These are phyloP conservation scores for Jatropha curcas DNA, from an alignment of 345 rosid genomes.

Conservation along the genomic window DNA sequence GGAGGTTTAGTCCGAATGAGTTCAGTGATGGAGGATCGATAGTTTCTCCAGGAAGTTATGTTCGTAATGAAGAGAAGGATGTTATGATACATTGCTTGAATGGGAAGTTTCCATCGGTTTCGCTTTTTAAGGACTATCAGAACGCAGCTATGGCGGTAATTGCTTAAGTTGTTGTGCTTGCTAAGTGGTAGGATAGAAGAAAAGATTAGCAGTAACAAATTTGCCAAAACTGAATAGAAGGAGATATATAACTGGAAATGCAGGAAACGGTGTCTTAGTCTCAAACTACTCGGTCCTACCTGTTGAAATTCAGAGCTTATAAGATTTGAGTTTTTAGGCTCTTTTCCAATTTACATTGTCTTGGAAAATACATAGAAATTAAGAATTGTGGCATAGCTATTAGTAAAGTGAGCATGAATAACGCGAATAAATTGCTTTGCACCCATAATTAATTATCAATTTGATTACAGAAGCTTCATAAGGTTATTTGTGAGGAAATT, in stretches of 20 bases:
- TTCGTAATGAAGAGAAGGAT: constrained; percentile 44
- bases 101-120: constrained; percentile 81
- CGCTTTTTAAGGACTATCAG: constrained; percentile 85
- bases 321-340: neutral
- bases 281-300: neutral
- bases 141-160: constrained; percentile 90
- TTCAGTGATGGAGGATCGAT: constrained; percentile 27
- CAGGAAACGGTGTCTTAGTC: neutral
- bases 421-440: neutral
- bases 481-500: neutral
- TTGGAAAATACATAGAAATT: neutral
- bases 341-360: no score
- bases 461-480: neutral
- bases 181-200: no score
- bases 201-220: neutral
- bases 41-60: constrained; percentile 41
- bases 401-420: neutral
- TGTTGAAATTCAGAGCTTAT: neutral
- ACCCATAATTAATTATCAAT: neutral
- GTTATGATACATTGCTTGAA: constrained; percentile 66
- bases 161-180: no score
- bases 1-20: constrained; percentile 23
- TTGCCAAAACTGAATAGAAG: neutral
- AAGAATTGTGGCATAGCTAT: neutral
- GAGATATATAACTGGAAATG: neutral